These are phyloP conservation scores for Mycena filopes DNA, from an alignment of 768 basidiomycete genomes.

Conservation along the genomic window DNA sequence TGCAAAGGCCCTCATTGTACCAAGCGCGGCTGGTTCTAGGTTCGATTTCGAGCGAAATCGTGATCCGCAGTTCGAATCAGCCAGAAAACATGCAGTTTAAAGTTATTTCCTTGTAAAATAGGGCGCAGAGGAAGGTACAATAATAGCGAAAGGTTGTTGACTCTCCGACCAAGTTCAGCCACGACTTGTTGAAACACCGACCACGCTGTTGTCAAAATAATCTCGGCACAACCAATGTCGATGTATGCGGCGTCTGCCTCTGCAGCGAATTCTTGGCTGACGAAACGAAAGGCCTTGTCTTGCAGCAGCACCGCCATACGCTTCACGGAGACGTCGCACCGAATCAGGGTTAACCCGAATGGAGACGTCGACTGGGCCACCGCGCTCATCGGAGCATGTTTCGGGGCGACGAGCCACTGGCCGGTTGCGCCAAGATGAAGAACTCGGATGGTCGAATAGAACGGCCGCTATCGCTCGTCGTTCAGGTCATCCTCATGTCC, in stretches of 20 bases:
- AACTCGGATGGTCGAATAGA: too few relatives aligned
- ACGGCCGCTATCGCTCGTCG: too few relatives aligned
- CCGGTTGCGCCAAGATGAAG: too few relatives aligned
- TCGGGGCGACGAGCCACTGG: neutral
- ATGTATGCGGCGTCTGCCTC: constrained; percentile 16
- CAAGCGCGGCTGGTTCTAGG: too few relatives aligned
- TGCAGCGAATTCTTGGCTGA: constrained; percentile 10
- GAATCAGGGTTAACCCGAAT: neutral
- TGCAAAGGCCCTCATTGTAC: too few relatives aligned
- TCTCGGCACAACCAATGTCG: constrained; percentile 4
- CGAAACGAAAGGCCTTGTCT: constrained; percentile 14
- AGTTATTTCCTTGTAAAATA: too few relatives aligned
- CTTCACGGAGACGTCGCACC: neutral
- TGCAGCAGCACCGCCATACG: constrained; percentile 1
- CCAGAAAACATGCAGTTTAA: too few relatives aligned
- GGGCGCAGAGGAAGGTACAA: too few relatives aligned
- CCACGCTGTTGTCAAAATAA: constrained; percentile 11
- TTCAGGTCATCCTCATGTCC: neutral
- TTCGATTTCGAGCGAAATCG: too few relatives aligned
- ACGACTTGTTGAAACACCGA: neutral
- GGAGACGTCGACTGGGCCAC: neutral
- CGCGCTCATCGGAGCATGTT: neutral
- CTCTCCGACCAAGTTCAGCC: too few relatives aligned
- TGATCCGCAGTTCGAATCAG: too few relatives aligned
- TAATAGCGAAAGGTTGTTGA: too few relatives aligned